phyloP scores from a whole-genome alignment of 2,329 filamentous ascomycete species.

The Ceratocystis destructans region DNA sequence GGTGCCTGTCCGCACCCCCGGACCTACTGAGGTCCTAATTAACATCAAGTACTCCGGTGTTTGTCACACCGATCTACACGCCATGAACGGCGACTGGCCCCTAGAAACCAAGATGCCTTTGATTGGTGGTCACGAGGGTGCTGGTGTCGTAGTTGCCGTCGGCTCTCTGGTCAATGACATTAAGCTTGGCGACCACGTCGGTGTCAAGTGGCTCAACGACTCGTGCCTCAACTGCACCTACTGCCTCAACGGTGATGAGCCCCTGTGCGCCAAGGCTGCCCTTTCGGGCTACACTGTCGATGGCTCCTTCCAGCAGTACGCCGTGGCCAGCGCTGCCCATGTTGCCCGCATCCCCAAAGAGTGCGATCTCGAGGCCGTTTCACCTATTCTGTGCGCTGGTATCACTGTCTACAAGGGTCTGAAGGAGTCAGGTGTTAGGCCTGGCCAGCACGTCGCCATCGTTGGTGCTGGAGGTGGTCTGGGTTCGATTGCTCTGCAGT shows the following conservation, averaged over 20 bases:
- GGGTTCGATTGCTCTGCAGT: conserved; percentile 68
- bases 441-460: conserved; percentile 68
- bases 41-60: conserved; percentile 85
- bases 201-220: conserved; percentile 89
- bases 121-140: conserved; percentile 68
- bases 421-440: conserved; percentile 62
- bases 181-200: conserved; percentile 69
- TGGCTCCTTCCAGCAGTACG: conserved; percentile 87
- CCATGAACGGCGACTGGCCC: conserved; percentile 83
- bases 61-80: conserved; percentile 73
- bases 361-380: conserved; percentile 58
- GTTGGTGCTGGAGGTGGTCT: conserved; percentile 78
- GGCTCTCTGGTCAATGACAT: conserved; percentile 67
- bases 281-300: conserved; percentile 89
- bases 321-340: conserved; percentile 72
- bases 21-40: conserved; percentile 79
- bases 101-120: conserved; percentile 68
- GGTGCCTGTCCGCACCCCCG: conserved; percentile 69
- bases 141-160: conserved; percentile 67
- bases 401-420: conserved; percentile 86
- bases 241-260: conserved; percentile 70
- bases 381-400: conserved; percentile 71
- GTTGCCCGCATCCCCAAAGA: conserved; percentile 70
- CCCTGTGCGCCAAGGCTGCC: conserved; percentile 59
- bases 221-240: conserved; percentile 72